phyloP scores from a whole-genome alignment of 768 basidiomycete species.

The Rubroboletus satanas region DNA sequence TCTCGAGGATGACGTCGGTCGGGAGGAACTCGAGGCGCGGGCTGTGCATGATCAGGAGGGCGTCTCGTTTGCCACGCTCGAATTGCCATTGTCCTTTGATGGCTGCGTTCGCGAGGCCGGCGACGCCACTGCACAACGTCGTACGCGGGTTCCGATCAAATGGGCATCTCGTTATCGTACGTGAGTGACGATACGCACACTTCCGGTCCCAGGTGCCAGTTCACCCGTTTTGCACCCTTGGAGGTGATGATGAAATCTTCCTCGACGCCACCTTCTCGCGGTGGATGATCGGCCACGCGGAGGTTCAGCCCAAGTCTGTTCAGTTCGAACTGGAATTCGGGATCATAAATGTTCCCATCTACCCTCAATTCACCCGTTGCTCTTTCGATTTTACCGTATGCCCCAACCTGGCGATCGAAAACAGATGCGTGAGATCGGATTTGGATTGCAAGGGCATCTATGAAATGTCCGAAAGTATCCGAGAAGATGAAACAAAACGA shows the following conservation, averaged over 20 bases:
- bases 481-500: not conserved
- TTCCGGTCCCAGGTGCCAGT: conserved; percentile 11
- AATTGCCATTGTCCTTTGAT: conserved; percentile 36
- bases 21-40: conserved; percentile 27
- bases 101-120: conserved; percentile 29
- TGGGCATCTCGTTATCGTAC: not conserved
- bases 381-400: conserved; percentile 30
- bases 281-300: conserved; percentile 12
- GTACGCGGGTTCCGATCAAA: not conserved
- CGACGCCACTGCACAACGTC: conserved; percentile 2
- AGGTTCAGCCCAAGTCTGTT: not conserved
- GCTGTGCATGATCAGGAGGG: conserved; percentile 34
- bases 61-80: conserved; percentile 28
- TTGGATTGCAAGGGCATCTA: not conserved
- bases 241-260: conserved; percentile 24
- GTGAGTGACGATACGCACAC: conserved; percentile 15
- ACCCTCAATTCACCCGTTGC: conserved; percentile 30
- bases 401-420: conserved; percentile 27
- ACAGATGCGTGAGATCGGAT: not conserved
- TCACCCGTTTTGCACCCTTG: conserved; percentile 15
- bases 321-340: conserved; percentile 15
- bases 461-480: not conserved
- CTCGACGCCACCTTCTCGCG: conserved; percentile 15
- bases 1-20: conserved; percentile 18
- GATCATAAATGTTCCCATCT: conserved; percentile 33